These are phyloP conservation scores for Ocimum tenuiflorum DNA, from an alignment of 257 asterid genomes.

Conservation along the genomic window DNA sequence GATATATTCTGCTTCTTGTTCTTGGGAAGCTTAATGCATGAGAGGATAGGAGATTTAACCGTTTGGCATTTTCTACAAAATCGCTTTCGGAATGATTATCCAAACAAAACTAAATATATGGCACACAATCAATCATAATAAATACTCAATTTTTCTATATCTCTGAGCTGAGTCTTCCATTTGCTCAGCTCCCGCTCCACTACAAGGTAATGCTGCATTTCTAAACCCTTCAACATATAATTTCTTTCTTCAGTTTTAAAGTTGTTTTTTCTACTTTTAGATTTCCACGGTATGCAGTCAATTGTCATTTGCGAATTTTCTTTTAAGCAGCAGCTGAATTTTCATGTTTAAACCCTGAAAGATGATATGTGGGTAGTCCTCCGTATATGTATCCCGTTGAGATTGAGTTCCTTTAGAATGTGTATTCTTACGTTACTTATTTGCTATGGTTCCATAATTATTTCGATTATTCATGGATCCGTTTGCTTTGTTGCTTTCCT, in stretches of 20 bases:
- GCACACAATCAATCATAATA: conserved; percentile 1
- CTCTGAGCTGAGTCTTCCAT: background rate
- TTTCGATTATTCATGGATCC: background rate
- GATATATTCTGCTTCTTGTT: too few relatives aligned
- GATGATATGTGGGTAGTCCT: too few relatives aligned
- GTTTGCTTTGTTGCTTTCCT: background rate
- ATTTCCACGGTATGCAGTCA: background rate
- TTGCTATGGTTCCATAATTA: background rate
- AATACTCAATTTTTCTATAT: background rate
- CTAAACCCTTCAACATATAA: conserved; percentile 1
- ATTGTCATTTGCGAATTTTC: background rate
- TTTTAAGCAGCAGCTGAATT: conserved; percentile 4
- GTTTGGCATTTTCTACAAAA: conserved; percentile 8
- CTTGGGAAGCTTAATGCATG: background rate
- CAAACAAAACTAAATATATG: background rate
- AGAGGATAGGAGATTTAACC: background rate
- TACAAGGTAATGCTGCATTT: background rate
- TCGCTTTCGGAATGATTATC: background rate
- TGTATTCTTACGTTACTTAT: background rate
- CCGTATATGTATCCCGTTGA: too few relatives aligned
- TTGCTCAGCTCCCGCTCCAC: background rate
- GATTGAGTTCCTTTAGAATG: conserved; percentile 9
- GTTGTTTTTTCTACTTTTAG: background rate
- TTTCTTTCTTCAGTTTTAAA: background rate
- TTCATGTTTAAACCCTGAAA: too few relatives aligned